Percentiles rank a stretch among this genome's conserved stretches.
Evolutionary conservation across 139 green algal genomes (phyloP).

Genomic region (Chlamydomonas schloesseri): DNA sequence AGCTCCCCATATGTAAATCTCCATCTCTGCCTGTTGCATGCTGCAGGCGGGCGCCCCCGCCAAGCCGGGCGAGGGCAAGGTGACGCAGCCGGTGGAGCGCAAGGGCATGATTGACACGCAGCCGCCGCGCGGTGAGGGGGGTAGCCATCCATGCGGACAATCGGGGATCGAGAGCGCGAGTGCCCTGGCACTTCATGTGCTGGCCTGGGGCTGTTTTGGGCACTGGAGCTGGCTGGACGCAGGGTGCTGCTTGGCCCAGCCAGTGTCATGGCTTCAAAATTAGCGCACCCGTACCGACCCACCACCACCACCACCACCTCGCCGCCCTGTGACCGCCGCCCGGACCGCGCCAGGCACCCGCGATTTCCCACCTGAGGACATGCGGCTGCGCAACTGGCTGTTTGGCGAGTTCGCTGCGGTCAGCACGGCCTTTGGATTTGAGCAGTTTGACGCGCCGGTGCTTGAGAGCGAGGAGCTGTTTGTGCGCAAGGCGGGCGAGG

Average conservation of each 20-base stretch:
- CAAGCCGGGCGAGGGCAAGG: not conserved
- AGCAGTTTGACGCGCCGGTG: slow-evolving; percentile 95
- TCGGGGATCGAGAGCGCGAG: too few species aligned
- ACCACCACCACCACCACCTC: too few species aligned
- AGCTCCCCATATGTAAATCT: too few species aligned
- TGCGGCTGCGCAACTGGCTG: slow-evolving; percentile 94
- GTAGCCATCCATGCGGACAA: too few species aligned
- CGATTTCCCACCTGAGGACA: slow-evolving; percentile 97
- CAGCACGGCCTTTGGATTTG: slow-evolving; percentile 85
- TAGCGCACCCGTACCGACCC: too few species aligned
- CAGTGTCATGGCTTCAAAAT: too few species aligned
- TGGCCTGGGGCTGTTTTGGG: too few species aligned
- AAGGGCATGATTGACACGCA: slow-evolving; percentile 65
- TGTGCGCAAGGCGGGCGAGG: slow-evolving; percentile 96
- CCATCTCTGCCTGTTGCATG: too few species aligned
- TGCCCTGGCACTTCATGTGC: too few species aligned
- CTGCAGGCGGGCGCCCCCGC: not conserved
- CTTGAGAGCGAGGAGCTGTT: slow-evolving; percentile 98
- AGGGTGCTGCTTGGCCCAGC: too few species aligned
- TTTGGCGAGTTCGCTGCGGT: slow-evolving; percentile 88
- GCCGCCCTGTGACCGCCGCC: too few species aligned
- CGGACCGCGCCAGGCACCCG: slow-evolving; percentile 95
- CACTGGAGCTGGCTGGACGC: too few species aligned
- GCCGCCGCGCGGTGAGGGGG: slow-evolving; percentile 54
- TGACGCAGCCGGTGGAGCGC: not conserved